These are phyloP conservation scores for Solanum commersonii DNA, from an alignment of 257 asterid genomes.

Conservation along the genomic window DNA sequence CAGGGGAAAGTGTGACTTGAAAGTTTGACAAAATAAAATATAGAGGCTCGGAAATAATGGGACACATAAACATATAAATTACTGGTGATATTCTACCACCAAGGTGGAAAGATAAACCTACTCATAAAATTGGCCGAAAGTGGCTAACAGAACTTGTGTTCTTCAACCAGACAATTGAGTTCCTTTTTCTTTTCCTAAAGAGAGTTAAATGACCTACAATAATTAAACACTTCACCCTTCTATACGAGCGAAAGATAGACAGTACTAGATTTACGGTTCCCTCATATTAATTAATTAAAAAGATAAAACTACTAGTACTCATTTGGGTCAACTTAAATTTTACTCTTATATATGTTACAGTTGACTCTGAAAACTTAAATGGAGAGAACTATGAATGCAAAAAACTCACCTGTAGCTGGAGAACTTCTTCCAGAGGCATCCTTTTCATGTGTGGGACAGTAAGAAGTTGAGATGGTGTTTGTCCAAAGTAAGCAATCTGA, in stretches of 20 bases:
- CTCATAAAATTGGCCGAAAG: neutral
- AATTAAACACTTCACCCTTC: neutral
- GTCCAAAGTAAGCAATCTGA: conserved; percentile 98
- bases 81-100: neutral
- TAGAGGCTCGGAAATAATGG: neutral
- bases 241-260: neutral
- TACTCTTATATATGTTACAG: neutral
- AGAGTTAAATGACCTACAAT: neutral
- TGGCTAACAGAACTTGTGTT: neutral
- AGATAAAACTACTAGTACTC: neutral
- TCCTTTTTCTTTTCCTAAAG: neutral
- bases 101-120: neutral
- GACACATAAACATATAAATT: neutral
- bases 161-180: neutral
- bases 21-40: neutral
- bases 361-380: neutral
- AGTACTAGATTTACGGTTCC: neutral
- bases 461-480: conserved; percentile 96
- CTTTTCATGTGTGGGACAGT: conserved; percentile 84
- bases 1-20: neutral
- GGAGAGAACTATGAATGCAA: neutral
- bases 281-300: neutral
- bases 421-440: conserved; percentile 77
- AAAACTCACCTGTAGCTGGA: conserved; percentile 77
- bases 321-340: neutral